These are phyloP conservation scores for Talaromyces funiculosus DNA, from an alignment of 2,329 filamentous ascomycete species.

Conservation along the genomic window DNA sequence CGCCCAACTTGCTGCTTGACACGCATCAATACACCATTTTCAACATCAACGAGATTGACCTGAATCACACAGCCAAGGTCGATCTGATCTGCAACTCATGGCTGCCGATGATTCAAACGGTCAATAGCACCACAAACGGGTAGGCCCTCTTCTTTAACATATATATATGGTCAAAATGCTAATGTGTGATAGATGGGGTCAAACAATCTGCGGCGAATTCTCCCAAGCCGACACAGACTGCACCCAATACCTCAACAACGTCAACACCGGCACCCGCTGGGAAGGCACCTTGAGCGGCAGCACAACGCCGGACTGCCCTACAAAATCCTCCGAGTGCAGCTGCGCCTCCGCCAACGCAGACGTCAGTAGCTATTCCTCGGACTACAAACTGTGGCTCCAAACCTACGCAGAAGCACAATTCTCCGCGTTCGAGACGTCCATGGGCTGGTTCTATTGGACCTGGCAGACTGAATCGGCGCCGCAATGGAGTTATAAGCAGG, in stretches of 20 bases:
- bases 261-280: conserved; percentile 84
- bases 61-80: conserved; percentile 76
- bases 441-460: conserved; percentile 99
- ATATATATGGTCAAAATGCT: background rate
- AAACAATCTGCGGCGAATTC: conserved; percentile 95
- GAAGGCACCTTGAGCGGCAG: conserved; percentile 50
- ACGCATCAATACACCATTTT: conserved; percentile 99
- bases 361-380: conserved; percentile 58
- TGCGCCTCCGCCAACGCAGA: conserved; percentile 74
- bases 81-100: conserved; percentile 82
- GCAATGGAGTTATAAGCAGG: conserved; percentile 68
- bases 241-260: conserved; percentile 78
- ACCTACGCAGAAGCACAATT: conserved; percentile 97
- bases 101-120: conserved; percentile 69
- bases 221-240: conserved; percentile 97
- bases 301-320: conserved; percentile 64
- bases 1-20: conserved; percentile 72
- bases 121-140: conserved; percentile 67
- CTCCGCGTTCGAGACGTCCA: conserved; percentile 83
- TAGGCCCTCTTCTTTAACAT: conserved; percentile 20
- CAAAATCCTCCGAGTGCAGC: conserved; percentile 59
- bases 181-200: conserved; percentile 59
- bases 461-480: conserved; percentile 82
- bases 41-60: conserved; percentile 78
- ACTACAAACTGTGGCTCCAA: conserved; percentile 78